These are phyloP conservation scores for Leucocoprinus sp. DNA, from an alignment of 768 basidiomycete genomes.

Conservation along the genomic window DNA sequence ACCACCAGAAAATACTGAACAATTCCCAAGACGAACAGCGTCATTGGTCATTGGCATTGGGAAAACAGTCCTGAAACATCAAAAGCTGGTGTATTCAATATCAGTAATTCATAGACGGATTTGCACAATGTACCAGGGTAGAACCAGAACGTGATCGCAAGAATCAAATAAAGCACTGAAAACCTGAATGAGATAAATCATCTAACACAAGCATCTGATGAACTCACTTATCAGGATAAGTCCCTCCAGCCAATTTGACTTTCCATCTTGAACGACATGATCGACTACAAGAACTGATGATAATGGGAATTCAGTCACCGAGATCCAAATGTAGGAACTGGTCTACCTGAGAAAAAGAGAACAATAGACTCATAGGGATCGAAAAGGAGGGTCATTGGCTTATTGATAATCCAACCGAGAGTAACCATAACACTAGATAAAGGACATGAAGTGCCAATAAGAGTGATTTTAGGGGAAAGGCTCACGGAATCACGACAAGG, in stretches of 20 bases:
- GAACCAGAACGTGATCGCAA: constrained; percentile 64
- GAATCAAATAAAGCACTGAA: constrained; percentile 63
- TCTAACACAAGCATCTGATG: not conserved
- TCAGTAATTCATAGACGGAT: not conserved
- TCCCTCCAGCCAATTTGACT: constrained; percentile 82
- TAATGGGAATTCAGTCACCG: not conserved
- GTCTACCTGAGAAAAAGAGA: constrained; percentile 36
- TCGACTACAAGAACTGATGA: constrained; percentile 73
- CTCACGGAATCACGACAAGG: constrained; percentile 77
- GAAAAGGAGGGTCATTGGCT: constrained; percentile 74
- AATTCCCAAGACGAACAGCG: constrained; percentile 29
- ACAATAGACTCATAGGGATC: constrained; percentile 83
- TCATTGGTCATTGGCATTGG: constrained; percentile 19
- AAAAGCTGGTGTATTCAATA: constrained; percentile 16
- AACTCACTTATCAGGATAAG: constrained; percentile 35
- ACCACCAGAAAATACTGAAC: constrained; percentile 14
- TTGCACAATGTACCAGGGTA: constrained; percentile 31
- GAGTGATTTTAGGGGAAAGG: constrained; percentile 10
- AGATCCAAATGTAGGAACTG: not conserved
- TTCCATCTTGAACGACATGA: constrained; percentile 73
- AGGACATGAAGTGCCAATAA: not conserved
- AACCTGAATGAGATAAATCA: not conserved
- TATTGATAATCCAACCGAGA: constrained; percentile 75
- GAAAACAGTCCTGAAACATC: constrained; percentile 24
- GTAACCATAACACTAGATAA: constrained; percentile 56